These are phyloP conservation scores for Aureobasidium leucospermi DNA, from an alignment of 2,329 filamentous ascomycete species.

Conservation along the genomic window DNA sequence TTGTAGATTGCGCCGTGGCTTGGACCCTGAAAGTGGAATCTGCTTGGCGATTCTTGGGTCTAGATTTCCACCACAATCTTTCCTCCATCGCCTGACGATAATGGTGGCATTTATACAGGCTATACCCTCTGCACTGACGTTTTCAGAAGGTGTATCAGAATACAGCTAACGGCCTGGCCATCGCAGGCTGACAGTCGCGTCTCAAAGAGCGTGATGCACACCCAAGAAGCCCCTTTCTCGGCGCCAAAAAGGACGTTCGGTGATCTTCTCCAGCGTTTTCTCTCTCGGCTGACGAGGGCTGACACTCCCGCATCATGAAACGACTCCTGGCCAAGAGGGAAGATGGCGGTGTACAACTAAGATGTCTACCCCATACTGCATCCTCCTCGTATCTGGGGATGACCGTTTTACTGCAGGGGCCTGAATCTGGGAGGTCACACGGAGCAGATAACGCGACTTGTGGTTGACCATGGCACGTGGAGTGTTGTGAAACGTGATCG, in stretches of 20 bases:
- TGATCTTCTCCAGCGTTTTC: neutral
- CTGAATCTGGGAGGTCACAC: neutral
- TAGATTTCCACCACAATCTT: neutral
- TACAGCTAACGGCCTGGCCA: too few relatives aligned
- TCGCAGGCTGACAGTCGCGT: too few relatives aligned
- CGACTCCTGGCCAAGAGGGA: neutral
- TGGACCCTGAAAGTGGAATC: neutral
- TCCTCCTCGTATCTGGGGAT: neutral
- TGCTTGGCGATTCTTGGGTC: neutral
- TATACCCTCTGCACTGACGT: too few relatives aligned
- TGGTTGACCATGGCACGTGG: neutral
- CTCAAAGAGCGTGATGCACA: neutral
- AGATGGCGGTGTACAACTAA: neutral
- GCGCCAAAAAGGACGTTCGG: neutral
- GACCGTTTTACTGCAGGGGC: slow-evolving; percentile 1
- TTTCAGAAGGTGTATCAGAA: too few relatives aligned
- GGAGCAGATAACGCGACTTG: neutral
- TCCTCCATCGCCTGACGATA: neutral
- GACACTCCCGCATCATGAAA: neutral
- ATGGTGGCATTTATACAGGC: too few relatives aligned
- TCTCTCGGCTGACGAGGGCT: slow-evolving; percentile 2
- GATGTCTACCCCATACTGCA: neutral
- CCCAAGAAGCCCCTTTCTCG: neutral
- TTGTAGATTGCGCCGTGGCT: neutral
- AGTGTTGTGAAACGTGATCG: neutral